These are phyloP conservation scores for Picocystis sp. DNA, from an alignment of 163 green algal genomes.

Conservation along the genomic window DNA sequence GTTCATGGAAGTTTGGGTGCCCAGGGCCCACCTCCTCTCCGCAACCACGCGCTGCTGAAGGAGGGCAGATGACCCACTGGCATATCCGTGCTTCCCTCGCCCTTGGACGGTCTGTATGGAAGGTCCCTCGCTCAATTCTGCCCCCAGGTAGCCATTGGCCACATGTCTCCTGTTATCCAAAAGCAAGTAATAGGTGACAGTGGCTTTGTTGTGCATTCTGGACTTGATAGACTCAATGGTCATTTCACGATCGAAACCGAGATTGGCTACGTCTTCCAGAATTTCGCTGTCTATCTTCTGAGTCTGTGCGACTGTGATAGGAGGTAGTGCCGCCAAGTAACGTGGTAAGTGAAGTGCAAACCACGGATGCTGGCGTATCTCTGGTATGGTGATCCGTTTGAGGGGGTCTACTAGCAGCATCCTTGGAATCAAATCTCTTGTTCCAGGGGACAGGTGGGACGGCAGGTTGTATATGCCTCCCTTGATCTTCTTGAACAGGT, in stretches of 20 bases:
- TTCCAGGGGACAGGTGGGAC: slow-evolving; percentile 79
- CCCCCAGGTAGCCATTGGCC: slow-evolving; percentile 21
- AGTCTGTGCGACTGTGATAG: slow-evolving; percentile 26
- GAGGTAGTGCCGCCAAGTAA: slow-evolving; percentile 90
- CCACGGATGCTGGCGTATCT: slow-evolving; percentile 94
- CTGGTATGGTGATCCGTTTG: slow-evolving; percentile 97
- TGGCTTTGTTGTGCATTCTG: slow-evolving; percentile 73
- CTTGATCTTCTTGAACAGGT: slow-evolving; percentile 99
- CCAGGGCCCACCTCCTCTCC: slow-evolving; percentile 71
- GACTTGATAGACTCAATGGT: slow-evolving; percentile 47
- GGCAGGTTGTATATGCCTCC: slow-evolving; percentile 91
- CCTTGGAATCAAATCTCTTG: slow-evolving; percentile 88
- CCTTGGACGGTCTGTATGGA: background rate
- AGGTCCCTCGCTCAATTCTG: slow-evolving; percentile 16
- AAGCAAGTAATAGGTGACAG: slow-evolving; percentile 93
- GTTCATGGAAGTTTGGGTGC: slow-evolving; percentile 45
- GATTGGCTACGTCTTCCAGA: slow-evolving; percentile 38
- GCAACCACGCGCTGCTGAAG: slow-evolving; percentile 53
- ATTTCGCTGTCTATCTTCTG: slow-evolving; percentile 19
- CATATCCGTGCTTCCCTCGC: background rate
- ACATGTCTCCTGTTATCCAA: slow-evolving; percentile 50
- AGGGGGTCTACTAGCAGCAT: slow-evolving; percentile 97
- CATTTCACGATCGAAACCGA: slow-evolving; percentile 61
- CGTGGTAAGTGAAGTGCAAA: slow-evolving; percentile 82
- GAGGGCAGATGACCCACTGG: background rate